These are phyloP conservation scores for Grammothele lineata DNA, from an alignment of 768 basidiomycete species.

Conservation along the genomic window DNA sequence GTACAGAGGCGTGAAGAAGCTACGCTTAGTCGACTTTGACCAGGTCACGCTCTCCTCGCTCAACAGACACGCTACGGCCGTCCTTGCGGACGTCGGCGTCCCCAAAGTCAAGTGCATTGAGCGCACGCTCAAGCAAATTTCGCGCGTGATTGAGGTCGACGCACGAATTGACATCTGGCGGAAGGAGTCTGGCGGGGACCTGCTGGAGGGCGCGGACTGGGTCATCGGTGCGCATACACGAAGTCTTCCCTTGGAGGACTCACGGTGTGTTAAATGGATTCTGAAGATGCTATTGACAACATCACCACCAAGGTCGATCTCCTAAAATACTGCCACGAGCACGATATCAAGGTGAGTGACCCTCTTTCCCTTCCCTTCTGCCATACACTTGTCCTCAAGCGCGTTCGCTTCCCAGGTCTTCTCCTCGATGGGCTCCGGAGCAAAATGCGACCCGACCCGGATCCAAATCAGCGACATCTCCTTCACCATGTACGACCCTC, in stretches of 20 bases:
- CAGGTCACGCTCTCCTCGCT: constrained; percentile 92
- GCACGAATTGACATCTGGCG: constrained; percentile 81
- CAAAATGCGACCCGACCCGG: constrained; percentile 91
- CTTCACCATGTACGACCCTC: constrained; percentile 86
- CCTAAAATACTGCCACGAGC: constrained; percentile 80
- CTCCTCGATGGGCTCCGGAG: constrained; percentile 95
- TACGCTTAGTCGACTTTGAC: constrained; percentile 92
- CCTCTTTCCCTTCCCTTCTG: constrained; percentile 7
- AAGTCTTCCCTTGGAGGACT: neutral
- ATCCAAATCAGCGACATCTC: constrained; percentile 96
- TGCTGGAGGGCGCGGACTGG: constrained; percentile 88
- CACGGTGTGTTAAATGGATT: neutral
- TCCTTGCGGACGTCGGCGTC: constrained; percentile 85
- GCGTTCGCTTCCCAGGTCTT: constrained; percentile 73
- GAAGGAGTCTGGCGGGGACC: constrained; percentile 67
- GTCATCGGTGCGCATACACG: constrained; percentile 67
- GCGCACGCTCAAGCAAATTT: constrained; percentile 61
- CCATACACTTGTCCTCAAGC: too few relatives aligned
- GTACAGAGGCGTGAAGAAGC: constrained; percentile 64
- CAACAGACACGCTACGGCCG: constrained; percentile 91
- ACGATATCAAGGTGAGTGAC: constrained; percentile 78
- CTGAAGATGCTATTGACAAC: constrained; percentile 91
- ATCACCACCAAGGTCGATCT: constrained; percentile 95
- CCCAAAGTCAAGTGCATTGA: constrained; percentile 85
- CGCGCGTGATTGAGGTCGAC: constrained; percentile 88